Evolutionary conservation across 1,139 yeast genomes (phyloP).

Genomic region (Suhomyces bokatorum): DNA sequence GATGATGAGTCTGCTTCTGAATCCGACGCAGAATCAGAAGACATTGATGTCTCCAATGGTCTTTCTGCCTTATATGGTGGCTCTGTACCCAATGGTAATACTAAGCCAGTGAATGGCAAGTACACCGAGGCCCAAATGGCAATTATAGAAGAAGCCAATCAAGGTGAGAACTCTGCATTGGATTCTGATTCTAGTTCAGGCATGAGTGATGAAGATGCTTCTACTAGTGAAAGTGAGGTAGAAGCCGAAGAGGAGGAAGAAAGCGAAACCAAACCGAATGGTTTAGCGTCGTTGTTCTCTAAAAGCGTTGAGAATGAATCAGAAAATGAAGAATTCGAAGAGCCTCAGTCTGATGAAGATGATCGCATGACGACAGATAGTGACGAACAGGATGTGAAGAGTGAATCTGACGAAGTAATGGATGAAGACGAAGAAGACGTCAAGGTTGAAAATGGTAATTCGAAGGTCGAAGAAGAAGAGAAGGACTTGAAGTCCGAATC

Average conservation of each 20-base stretch:
- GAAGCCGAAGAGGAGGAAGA: slow-evolving; percentile 13
- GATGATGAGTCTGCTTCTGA: slow-evolving; percentile 10
- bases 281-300: slow-evolving; percentile 25
- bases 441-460: slow-evolving; percentile 2
- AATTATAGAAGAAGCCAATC: slow-evolving; percentile 26
- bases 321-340: slow-evolving; percentile 19
- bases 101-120: slow-evolving; percentile 16
- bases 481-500: not conserved
- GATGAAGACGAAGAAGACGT: slow-evolving; percentile 14
- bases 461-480: not conserved
- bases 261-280: slow-evolving; percentile 10
- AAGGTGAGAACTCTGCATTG: slow-evolving; percentile 18
- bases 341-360: slow-evolving; percentile 1
- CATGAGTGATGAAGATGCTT: slow-evolving; percentile 9
- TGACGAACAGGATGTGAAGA: slow-evolving; percentile 4
- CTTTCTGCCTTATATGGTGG: slow-evolving; percentile 36
- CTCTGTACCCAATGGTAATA: slow-evolving; percentile 6
- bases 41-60: slow-evolving; percentile 24
- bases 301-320: slow-evolving; percentile 18
- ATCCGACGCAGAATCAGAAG: slow-evolving; percentile 20
- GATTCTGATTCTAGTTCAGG: slow-evolving; percentile 26
- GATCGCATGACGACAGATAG: slow-evolving; percentile 13
- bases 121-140: slow-evolving; percentile 39
- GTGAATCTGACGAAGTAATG: slow-evolving; percentile 8
- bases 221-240: slow-evolving; percentile 13